Conservation (phyloP, 1,139 yeast genomes). For the Candida buenavistaensis region DNA sequence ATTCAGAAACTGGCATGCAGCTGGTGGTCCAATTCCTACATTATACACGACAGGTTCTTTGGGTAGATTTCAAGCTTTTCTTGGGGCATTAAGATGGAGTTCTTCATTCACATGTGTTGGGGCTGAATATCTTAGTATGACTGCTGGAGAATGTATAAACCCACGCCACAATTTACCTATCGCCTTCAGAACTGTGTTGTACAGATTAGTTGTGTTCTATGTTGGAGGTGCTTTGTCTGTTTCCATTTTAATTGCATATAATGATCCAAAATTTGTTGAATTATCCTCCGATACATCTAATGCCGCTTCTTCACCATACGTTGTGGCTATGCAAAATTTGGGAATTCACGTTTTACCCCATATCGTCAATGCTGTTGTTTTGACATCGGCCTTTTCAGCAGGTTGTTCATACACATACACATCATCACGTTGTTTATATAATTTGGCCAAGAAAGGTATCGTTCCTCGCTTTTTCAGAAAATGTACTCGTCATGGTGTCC, state of each 20-base stretch:
- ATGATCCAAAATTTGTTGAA: constrained; percentile 34
- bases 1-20: constrained; percentile 59
- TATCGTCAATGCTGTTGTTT: constrained; percentile 35
- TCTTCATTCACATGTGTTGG: constrained; percentile 78
- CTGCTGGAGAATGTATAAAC: constrained; percentile 77
- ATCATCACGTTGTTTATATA: constrained; percentile 44
- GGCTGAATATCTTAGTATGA: constrained; percentile 81
- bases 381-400: constrained; percentile 41
- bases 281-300: constrained; percentile 22
- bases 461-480: constrained; percentile 37
- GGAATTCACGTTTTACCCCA: constrained; percentile 39
- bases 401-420: constrained; percentile 47
- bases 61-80: constrained; percentile 73
- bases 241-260: constrained; percentile 40
- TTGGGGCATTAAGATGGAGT: constrained; percentile 54
- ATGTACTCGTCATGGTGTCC: constrained; percentile 28
- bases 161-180: constrained; percentile 77
- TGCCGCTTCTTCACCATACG: constrained; percentile 46
- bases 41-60: constrained; percentile 53
- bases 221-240: constrained; percentile 50
- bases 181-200: constrained; percentile 77
- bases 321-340: constrained; percentile 45
- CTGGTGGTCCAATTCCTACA: constrained; percentile 53
- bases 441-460: constrained; percentile 40
- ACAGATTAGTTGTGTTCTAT: constrained; percentile 69